These are phyloP conservation scores for Beauveria varroae DNA, from an alignment of 2,329 filamentous ascomycete genomes.

Conservation along the genomic window DNA sequence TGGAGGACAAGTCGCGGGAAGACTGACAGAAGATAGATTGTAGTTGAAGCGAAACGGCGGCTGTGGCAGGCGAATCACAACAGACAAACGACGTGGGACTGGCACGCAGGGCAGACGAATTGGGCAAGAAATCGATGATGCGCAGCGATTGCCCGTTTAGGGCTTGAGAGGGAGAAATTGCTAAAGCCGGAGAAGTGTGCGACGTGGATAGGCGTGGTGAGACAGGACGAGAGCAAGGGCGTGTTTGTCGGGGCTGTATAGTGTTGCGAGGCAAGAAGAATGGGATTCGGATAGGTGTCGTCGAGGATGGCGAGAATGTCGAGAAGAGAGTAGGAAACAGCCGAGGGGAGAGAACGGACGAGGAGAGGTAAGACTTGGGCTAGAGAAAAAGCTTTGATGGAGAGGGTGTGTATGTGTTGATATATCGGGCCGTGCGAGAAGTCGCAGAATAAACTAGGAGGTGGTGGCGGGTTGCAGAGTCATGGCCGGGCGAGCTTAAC, in stretches of 20 bases:
- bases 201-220: conserved; percentile 1
- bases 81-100: conserved; percentile 6
- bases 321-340: not conserved
- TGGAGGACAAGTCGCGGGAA: not conserved
- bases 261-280: not conserved
- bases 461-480: not conserved
- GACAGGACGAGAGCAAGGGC: not conserved
- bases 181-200: not conserved
- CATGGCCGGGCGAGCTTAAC: not conserved
- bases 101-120: not conserved
- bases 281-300: not conserved
- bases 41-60: conserved; percentile 6
- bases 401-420: not conserved
- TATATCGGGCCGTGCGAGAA: conserved; percentile 5
- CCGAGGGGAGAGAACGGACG: not conserved
- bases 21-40: not conserved
- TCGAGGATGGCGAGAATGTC: not conserved
- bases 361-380: not conserved
- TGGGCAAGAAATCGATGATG: not conserved
- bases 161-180: conserved; percentile 4
- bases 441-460: not conserved
- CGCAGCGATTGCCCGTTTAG: conserved; percentile 4
- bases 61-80: not conserved
- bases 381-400: not conserved
- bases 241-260: not conserved